Percentiles rank a stretch among this genome's conserved stretches.
Conservation (phyloP, 148 eudicot species). For the Persicaria maculosa region DNA sequence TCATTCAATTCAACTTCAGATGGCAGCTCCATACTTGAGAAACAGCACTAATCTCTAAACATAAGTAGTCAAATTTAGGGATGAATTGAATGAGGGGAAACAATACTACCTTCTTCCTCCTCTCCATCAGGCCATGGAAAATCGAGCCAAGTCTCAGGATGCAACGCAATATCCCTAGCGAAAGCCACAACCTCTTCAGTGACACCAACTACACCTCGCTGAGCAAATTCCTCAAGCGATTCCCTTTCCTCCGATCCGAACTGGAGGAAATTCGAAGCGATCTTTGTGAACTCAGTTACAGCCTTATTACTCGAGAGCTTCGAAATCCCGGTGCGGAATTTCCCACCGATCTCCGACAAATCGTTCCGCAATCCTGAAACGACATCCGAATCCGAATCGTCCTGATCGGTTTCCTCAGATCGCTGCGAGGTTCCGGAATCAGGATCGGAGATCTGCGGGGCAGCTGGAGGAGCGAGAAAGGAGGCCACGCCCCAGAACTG, state of each 20-base stretch:
- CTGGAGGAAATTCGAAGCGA: slow-evolving; percentile 63
- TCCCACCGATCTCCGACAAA: slow-evolving; percentile 84
- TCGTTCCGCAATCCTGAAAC: slow-evolving; percentile 52
- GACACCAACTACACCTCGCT: slow-evolving; percentile 57
- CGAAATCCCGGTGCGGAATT: slow-evolving; percentile 62
- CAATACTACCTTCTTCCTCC: slow-evolving; percentile 47
- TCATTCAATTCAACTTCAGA: neutral
- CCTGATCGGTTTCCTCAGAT: slow-evolving; percentile 6
- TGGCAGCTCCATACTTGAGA: neutral
- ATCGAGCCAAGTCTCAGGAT: slow-evolving; percentile 97
- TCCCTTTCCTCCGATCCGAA: slow-evolving; percentile 42
- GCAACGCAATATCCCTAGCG: slow-evolving; percentile 60
- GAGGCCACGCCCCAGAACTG: slow-evolving; percentile 89
- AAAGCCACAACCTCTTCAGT: slow-evolving; percentile 72
- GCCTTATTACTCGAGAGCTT: slow-evolving; percentile 54
- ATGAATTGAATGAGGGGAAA: neutral
- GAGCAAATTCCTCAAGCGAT: slow-evolving; percentile 29
- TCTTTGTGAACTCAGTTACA: slow-evolving; percentile 63
- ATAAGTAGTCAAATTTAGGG: neutral
- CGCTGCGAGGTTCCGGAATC: slow-evolving; percentile 1
- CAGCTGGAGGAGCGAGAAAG: slow-evolving; percentile 85
- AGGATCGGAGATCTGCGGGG: slow-evolving; percentile 32
- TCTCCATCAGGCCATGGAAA: slow-evolving; percentile 70
- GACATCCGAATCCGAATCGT: slow-evolving; percentile 7
- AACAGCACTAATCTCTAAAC: neutral